Conservation (phyloP, 768 basidiomycete species). For the Tylopilus balloui region DNA sequence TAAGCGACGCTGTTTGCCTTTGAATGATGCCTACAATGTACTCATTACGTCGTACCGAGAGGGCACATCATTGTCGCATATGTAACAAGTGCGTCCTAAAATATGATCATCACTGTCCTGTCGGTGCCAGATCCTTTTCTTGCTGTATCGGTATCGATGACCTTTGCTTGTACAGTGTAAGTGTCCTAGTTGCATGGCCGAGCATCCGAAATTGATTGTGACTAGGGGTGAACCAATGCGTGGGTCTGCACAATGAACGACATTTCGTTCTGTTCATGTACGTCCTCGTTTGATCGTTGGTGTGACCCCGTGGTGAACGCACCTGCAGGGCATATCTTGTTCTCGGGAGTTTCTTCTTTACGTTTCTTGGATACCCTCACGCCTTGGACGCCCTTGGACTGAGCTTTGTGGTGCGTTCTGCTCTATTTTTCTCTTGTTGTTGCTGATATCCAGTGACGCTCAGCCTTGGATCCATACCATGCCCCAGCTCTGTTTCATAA, state of each 20-base stretch:
- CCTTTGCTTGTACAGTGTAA: slow-evolving; percentile 34
- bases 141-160: not conserved
- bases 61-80: slow-evolving; percentile 89
- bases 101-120: slow-evolving; percentile 89
- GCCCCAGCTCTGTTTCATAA: slow-evolving; percentile 65
- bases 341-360: slow-evolving; percentile 58
- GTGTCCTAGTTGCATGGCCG: slow-evolving; percentile 13
- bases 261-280: slow-evolving; percentile 96
- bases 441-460: not conserved
- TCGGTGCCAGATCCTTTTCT: slow-evolving; percentile 38
- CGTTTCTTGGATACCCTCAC: slow-evolving; percentile 57
- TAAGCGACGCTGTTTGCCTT: slow-evolving; percentile 33
- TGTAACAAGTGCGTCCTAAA: slow-evolving; percentile 88
- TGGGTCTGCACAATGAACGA: slow-evolving; percentile 91
- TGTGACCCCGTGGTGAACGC: not conserved
- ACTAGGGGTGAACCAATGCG: slow-evolving; percentile 95
- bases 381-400: slow-evolving; percentile 58
- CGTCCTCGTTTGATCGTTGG: slow-evolving; percentile 20
- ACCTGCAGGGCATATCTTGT: slow-evolving; percentile 71
- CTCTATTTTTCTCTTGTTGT: not conserved
- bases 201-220: slow-evolving; percentile 1
- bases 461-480: slow-evolving; percentile 55
- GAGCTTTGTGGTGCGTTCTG: slow-evolving; percentile 37
- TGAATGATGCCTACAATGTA: not conserved
- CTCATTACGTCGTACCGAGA: slow-evolving; percentile 41